phyloP scores from a whole-genome alignment of 2,329 filamentous ascomycete species.

The Talaromyces albobiverticillius region DNA sequence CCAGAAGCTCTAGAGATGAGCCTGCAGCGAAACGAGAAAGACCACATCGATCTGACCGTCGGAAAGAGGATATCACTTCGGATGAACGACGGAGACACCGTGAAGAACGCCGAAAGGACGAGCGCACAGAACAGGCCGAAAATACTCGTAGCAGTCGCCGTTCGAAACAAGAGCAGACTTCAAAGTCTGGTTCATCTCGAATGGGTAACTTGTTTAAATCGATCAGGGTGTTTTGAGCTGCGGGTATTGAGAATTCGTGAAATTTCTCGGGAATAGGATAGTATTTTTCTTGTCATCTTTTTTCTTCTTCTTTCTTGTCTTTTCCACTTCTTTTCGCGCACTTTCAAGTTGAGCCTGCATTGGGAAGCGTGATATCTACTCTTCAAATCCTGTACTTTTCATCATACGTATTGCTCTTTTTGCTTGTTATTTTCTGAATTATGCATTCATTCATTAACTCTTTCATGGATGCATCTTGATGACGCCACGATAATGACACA shows the following conservation, averaged over 20 bases:
- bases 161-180: constrained; percentile 4
- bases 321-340: not conserved
- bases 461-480: not conserved
- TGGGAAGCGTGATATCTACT: not conserved
- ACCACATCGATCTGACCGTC: constrained; percentile 12
- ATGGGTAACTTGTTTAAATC: constrained; percentile 15
- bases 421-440: not conserved
- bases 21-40: constrained; percentile 13
- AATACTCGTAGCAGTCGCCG: constrained; percentile 6
- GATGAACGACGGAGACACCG: constrained; percentile 14
- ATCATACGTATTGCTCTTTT: constrained; percentile 1
- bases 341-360: not conserved
- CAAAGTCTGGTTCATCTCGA: constrained; percentile 12
- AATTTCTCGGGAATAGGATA: not conserved
- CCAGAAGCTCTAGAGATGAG: constrained; percentile 15
- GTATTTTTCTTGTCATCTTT: not conserved
- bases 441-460: too few species aligned
- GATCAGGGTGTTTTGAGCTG: constrained; percentile 14
- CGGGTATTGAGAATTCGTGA: not conserved
- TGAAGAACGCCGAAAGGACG: constrained; percentile 14
- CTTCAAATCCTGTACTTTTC: constrained; percentile 9
- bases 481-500: not conserved
- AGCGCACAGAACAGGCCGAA: constrained; percentile 6
- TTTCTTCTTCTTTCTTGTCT: not conserved
- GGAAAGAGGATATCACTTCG: constrained; percentile 3